Evolutionary conservation across 345 rosid species (phyloP).

Genomic region (Abelmoschus esculentus): DNA sequence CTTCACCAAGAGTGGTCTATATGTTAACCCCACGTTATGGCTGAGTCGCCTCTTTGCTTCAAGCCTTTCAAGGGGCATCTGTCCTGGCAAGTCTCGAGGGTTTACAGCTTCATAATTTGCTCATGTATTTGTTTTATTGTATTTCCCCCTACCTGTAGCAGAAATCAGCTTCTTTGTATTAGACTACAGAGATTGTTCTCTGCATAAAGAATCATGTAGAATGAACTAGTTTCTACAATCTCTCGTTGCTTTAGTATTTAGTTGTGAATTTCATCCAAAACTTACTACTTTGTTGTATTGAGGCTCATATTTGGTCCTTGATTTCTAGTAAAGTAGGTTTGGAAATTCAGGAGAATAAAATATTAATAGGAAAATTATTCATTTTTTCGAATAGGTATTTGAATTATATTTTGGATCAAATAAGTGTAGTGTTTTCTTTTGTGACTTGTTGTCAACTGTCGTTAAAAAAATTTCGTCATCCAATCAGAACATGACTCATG

Average conservation of each 20-base stretch:
- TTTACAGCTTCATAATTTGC: slow-evolving; percentile 16
- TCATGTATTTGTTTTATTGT: slow-evolving; percentile 18
- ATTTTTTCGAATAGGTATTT: too few species aligned
- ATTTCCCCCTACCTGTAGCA: slow-evolving; percentile 15
- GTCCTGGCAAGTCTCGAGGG: slow-evolving; percentile 17
- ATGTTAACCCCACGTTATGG: neutral
- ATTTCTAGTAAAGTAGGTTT: neutral
- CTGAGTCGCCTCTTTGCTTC: neutral
- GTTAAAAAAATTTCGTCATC: too few species aligned
- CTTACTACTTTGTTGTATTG: neutral
- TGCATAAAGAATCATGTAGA: slow-evolving; percentile 27
- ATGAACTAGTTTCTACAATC: neutral
- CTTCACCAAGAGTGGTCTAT: neutral
- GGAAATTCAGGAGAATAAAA: neutral
- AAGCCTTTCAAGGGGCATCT: slow-evolving; percentile 5
- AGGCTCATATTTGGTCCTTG: neutral
- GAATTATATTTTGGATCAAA: too few species aligned
- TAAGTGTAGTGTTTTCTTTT: too few species aligned
- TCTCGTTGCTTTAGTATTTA: neutral
- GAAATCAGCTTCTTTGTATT: slow-evolving; percentile 19
- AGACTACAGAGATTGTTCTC: slow-evolving; percentile 13
- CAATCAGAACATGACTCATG: too few species aligned
- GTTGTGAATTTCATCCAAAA: neutral
- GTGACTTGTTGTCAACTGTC: too few species aligned
- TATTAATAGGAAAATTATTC: neutral